Evolutionary conservation across 2,329 filamentous ascomycete species (phyloP).

Genomic region (Claviceps spartinae): DNA sequence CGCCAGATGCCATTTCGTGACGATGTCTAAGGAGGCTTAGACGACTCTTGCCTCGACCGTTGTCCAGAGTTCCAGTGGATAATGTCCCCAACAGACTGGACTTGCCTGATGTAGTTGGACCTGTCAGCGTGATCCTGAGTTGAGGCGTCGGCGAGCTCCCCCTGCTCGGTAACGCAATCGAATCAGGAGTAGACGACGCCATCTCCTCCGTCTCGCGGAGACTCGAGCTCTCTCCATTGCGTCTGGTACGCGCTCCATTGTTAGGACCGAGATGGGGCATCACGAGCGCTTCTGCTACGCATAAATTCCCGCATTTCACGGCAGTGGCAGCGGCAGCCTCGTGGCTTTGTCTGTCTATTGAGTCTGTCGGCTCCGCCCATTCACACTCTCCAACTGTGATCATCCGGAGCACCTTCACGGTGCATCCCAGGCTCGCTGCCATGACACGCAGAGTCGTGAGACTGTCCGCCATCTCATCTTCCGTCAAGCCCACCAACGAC

Average conservation of each 20-base stretch:
- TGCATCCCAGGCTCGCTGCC: constrained; percentile 84
- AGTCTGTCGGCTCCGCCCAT: constrained; percentile 38
- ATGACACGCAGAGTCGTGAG: constrained; percentile 73
- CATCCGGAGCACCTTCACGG: constrained; percentile 66
- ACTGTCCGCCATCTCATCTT: constrained; percentile 88
- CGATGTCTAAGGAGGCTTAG: constrained; percentile 81
- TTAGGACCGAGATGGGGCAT: constrained; percentile 49
- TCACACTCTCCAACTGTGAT: constrained; percentile 79
- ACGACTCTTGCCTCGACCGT: constrained; percentile 80
- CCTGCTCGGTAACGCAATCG: constrained; percentile 19
- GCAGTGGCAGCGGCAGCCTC: constrained; percentile 9
- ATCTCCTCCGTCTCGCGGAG: neutral
- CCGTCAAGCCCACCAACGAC: constrained; percentile 72
- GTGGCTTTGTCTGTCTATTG: constrained; percentile 16
- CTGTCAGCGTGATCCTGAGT: constrained; percentile 73
- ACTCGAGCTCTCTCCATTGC: neutral
- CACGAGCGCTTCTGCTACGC: constrained; percentile 86
- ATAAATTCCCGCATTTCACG: constrained; percentile 42
- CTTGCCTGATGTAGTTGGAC: constrained; percentile 83
- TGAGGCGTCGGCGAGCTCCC: constrained; percentile 52
- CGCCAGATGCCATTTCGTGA: constrained; percentile 81
- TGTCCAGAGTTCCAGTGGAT: constrained; percentile 78
- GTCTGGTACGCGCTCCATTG: neutral
- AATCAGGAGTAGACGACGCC: constrained; percentile 2
- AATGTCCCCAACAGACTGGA: constrained; percentile 81